phyloP scores from a whole-genome alignment of 2,329 filamentous ascomycete genomes.

The Monilinia laxa region DNA sequence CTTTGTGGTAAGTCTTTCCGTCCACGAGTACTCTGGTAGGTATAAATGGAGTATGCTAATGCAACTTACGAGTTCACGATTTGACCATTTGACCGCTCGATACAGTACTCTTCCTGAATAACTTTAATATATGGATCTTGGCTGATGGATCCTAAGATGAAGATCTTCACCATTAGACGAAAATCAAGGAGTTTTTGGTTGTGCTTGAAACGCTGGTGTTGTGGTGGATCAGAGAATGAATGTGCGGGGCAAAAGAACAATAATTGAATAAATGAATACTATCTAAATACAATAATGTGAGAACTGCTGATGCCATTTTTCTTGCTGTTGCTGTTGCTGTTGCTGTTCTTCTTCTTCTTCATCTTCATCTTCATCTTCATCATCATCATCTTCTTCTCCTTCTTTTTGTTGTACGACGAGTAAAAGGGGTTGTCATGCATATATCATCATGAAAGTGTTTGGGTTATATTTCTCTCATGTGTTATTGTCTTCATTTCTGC shows the following conservation, averaged over 20 bases:
- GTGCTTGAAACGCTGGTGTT: conserved; percentile 17
- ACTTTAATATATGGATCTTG: conserved; percentile 25
- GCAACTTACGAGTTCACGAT: background rate
- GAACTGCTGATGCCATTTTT: background rate
- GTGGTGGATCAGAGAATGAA: background rate
- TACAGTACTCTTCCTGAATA: background rate
- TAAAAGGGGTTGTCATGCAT: background rate
- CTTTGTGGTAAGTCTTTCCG: background rate
- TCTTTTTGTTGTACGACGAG: too few species aligned
- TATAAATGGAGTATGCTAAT: background rate
- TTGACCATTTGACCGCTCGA: background rate
- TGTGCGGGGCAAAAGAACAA: background rate
- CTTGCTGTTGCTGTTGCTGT: too few species aligned
- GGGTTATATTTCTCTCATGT: background rate
- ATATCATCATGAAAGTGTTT: background rate
- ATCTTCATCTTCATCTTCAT: too few species aligned
- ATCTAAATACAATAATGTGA: background rate
- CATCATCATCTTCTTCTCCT: too few species aligned
- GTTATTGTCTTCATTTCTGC: background rate
- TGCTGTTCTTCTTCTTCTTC: too few species aligned
- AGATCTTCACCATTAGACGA: conserved; percentile 24
- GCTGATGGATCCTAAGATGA: conserved; percentile 16
- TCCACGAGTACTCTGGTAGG: too few species aligned
- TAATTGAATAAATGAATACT: background rate
- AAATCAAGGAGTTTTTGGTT: conserved; percentile 9